A percentile compares a stretch with the other conserved stretches of the same genome.
These are phyloP conservation scores for Candolleomyces eurysporus DNA, from an alignment of 768 basidiomycete genomes.

Conservation along the genomic window DNA sequence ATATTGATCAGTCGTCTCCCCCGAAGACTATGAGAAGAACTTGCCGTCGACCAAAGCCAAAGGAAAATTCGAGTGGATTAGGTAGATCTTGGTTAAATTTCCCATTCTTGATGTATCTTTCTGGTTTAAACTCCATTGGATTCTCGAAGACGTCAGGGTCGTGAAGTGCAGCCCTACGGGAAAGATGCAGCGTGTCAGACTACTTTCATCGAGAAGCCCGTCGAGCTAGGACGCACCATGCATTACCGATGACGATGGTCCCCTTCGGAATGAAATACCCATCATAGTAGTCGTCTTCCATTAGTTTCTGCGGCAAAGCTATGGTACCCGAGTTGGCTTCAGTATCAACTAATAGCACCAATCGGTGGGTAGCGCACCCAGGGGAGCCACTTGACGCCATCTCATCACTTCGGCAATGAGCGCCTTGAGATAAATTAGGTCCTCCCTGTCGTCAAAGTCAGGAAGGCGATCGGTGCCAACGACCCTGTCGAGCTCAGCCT, in stretches of 20 bases:
- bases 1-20: not conserved
- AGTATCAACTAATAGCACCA: not conserved
- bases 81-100: conserved; percentile 21
- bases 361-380: not conserved
- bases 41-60: conserved; percentile 31
- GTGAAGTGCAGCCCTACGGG: conserved; percentile 19
- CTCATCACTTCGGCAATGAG: conserved; percentile 19
- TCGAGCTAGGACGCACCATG: not conserved
- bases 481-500: conserved; percentile 22
- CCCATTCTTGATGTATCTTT: conserved; percentile 17
- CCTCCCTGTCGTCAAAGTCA: conserved; percentile 16
- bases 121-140: conserved; percentile 17
- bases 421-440: conserved; percentile 19
- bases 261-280: conserved; percentile 11
- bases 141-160: conserved; percentile 16
- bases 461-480: conserved; percentile 18
- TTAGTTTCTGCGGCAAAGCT: conserved; percentile 7
- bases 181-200: not conserved
- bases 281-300: conserved; percentile 7
- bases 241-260: conserved; percentile 8
- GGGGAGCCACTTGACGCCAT: conserved; percentile 2
- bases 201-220: not conserved
- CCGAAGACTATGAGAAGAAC: not conserved
- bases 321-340: not conserved
- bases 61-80: conserved; percentile 20